Base-by-base conservation (phyloP, 768 basidiomycete genomes). In the Panaeolus cyanescens region DNA sequence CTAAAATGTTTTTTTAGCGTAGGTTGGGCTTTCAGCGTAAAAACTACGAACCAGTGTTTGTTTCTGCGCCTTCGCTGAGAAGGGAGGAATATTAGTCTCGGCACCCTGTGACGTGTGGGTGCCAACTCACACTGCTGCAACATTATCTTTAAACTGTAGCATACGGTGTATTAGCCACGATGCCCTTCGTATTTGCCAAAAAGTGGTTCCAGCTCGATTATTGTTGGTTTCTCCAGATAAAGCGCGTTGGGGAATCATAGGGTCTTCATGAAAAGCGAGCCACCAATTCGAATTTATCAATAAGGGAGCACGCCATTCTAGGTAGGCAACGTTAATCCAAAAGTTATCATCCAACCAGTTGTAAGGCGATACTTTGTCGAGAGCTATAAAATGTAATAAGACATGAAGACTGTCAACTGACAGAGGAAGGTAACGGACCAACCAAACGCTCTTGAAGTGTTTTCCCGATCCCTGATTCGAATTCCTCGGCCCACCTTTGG, bases 261-360 rank as follows among this genome's bases (percentile, higher is more conserved):
- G 69, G 73, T 97, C 95, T 62, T 96, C 88, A 40, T 82, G 78
- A 71, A 95, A 91, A 2, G 93, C 80, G 22, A 97, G 79, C 96
- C 96, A 98, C 95, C 95, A 98, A 70, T 97, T 98, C 3, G 95
- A 96, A 72, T 98, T 90, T 65, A 99, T 76, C 59, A 92, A 79
- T 10, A 99, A 77, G 0, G 96, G 95, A 0, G 85, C 85, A 32
- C 96, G 84, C 88, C 89, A 93, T 74, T 92, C 90, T 54, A 91
- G 87, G 72, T 99, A 99, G 1, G 93, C 87, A 67, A 90, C 90
- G 67, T 90, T 86, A 60, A 86, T 76, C 96, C 96, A 98, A 65
- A 96, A 89, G 59, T 92, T 94, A 71, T 98, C 95, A 64, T 96
- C 86, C 10, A 99, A 83, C 96, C 96, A 99, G 71, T 96, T 97